Base-by-base conservation (phyloP, 352 stramenopile species). In the Phytophthora brassicae region DNA sequence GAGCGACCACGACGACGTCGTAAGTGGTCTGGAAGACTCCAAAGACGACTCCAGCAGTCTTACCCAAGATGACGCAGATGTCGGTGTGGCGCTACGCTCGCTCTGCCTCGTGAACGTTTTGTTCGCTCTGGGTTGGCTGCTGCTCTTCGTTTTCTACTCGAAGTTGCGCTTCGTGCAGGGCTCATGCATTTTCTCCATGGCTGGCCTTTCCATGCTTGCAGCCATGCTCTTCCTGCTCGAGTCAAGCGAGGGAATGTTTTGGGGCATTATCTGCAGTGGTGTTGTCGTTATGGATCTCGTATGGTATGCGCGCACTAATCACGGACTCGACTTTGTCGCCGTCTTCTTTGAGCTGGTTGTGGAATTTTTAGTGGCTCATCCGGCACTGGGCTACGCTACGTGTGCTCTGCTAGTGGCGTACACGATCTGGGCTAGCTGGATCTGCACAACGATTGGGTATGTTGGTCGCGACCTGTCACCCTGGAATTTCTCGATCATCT, bases 321-420 rank as follows among this genome's bases (percentile, higher is more conserved):
- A 72, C 56, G 77, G 79, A 1, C 68, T 94, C 20, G 86, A 95
- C 60, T 95, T 95, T 57, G 84, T 92, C 8, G 79, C 79, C 3
- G 81, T 91, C n/a, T 75, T 95, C 41, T 90, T 94, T 46, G 84
- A 93, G 42, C 60, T 95, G n/a, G 79, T 95, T 11, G 73, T 84
- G 16, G 80, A 89, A 9, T 84, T 93, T 39, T 45, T 92, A 16
- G 43, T 76, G 38, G 65, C 71, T 11, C 75, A 90, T 41, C 72
- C 81, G 20, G 77, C 79, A n/a, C 70, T 95, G 6, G 75, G 69
- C 11, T 70, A 74, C 20, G 81, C 84, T 14, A 85, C 79, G 4
- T 68, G 52, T 22, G 79, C 56, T 4, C 74, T 72, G 39, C 66
- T 95, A 5, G 61, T 87, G 13, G 68, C 64, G 3, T 92, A 90